A percentile compares a stretch with the other conserved stretches of the same genome.
These are phyloP conservation scores for Plenodomus lindquistii DNA, from an alignment of 2,329 filamentous ascomycete species.

Conservation along the genomic window DNA sequence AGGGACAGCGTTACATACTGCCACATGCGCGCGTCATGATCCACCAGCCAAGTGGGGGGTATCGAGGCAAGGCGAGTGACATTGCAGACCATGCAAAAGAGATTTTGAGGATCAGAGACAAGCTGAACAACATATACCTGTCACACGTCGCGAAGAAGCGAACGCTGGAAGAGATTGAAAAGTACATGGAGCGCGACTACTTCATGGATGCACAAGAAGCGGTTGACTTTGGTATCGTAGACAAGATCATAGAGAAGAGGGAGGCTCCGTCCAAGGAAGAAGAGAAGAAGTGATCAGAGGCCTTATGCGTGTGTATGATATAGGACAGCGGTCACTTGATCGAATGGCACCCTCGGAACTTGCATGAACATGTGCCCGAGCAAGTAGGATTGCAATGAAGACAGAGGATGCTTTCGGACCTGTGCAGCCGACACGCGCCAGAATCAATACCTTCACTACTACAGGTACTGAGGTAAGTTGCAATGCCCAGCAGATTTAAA, in stretches of 20 bases:
- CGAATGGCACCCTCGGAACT: no score
- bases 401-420: no score
- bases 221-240: constrained; percentile 85
- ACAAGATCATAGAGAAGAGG: constrained; percentile 77
- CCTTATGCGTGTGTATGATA: not conserved
- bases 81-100: constrained; percentile 98
- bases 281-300: constrained; percentile 15
- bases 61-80: constrained; percentile 70
- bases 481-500: no score
- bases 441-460: no score
- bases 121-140: constrained; percentile 89
- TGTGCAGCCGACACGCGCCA: no score
- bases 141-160: constrained; percentile 80
- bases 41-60: constrained; percentile 86
- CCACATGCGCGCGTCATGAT: constrained; percentile 98
- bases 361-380: no score
- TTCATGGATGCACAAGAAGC: constrained; percentile 91
- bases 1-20: constrained; percentile 83
- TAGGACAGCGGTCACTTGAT: no score
- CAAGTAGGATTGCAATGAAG: no score
- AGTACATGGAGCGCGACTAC: constrained; percentile 95
- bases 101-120: constrained; percentile 82
- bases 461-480: no score
- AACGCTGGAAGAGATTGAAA: constrained; percentile 81
- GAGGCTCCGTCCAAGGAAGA: constrained; percentile 49